Percentiles rank a stretch among this genome's conserved stretches.
Conservation (phyloP, 345 rosid genomes). For the Eucalyptus cladocalyx region DNA sequence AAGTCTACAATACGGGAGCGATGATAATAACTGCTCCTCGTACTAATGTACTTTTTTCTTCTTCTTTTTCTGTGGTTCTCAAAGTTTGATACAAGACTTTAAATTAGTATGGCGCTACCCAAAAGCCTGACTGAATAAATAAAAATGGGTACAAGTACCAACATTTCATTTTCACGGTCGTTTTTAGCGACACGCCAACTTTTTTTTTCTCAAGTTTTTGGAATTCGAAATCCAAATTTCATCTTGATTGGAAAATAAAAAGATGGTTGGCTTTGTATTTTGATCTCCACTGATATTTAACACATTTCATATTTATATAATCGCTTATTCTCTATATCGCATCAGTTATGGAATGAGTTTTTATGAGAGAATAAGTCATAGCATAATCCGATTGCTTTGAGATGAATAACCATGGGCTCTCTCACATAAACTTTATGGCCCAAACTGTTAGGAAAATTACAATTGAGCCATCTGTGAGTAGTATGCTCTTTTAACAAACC, state of each 20-base stretch:
- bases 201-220: neutral
- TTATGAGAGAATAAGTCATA: accelerated
- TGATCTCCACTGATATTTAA: neutral
- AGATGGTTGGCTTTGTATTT: neutral
- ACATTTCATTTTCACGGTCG: neutral
- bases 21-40: neutral
- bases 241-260: neutral
- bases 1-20: neutral
- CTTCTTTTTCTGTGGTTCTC: neutral
- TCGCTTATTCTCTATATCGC: neutral
- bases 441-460: neutral
- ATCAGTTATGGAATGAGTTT: neutral
- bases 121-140: neutral
- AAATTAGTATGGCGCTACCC: neutral
- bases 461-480: neutral
- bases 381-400: neutral
- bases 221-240: neutral
- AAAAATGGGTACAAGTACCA: neutral
- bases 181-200: neutral
- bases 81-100: neutral
- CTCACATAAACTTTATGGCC: neutral
- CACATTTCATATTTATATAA: neutral
- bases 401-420: neutral
- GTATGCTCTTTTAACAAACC: neutral
- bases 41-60: neutral